Evolutionary conservation across 192 early-diverging fungal species (phyloP), one percentile per base, ranked within the genome.

Genomic region (Podila epicladia): DNA sequence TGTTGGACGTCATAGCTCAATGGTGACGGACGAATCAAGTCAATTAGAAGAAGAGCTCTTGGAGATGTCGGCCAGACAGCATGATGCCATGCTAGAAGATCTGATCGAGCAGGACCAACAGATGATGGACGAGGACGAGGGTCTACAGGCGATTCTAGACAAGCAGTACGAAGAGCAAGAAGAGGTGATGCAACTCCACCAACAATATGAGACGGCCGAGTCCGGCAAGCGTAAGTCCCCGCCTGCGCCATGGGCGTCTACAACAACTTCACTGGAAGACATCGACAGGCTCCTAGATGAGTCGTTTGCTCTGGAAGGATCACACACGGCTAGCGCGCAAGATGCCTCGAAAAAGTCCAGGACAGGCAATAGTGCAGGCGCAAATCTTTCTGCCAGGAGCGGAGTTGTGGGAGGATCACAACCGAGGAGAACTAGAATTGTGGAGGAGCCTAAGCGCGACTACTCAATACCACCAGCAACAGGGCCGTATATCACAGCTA

Each of bases 401-500:
- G 22, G 51, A 15, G 26, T 20, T 5, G 50, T 45, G 12, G 31
- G 67, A 31, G 26, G 48, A n/a, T 4, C 15, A 7, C 5, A 64
- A 9, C 45, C 70, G 1, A 67, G 29, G 13, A 66, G 33, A 38
- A 0, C 38, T 2, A 64, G 29, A 13, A 26, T 50, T 20, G 64
- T 58, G 13, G 76, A 67, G 19, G 28, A 24, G 15, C 64, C 64
- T 33, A 79, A 64, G 60, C 41, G 67, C 24, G 82, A 85, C 31
- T 88, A 85, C 55, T 78, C 68, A 3, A 63, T 77, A n/a, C 80
- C 82, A 2, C 87, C 87, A 20, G 60, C 35, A 11, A 84, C 85
- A 9, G 85, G 87, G 62, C 57, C 66, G 3, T 88, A 83, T 57
- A 64, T 88, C 31, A 78, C 66, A 0, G 85, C 83, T 12, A 83